Base-by-base conservation (phyloP, 208 protist species). In the Crithidia brevicula region DNA sequence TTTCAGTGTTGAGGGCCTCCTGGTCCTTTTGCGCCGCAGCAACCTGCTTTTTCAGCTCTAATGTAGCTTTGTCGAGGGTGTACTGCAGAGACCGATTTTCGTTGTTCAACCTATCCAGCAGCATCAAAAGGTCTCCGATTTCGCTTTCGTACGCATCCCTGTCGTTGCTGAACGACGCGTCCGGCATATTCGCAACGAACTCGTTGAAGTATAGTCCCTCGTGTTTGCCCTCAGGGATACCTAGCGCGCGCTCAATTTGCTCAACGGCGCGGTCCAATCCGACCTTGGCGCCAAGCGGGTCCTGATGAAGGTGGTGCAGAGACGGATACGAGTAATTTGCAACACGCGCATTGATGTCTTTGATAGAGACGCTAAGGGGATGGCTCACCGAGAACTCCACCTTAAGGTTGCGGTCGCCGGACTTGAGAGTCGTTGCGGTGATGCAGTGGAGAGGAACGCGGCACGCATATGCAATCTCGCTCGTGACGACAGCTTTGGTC, bases 111-210 rank as follows among this genome's bases (percentile, higher is more conserved):
- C 77, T 75, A 56, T 87, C 77, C 22, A 85, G 63, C 8, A 83
- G 56, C 52, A 82, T 74, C 25, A 92, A 58, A 28, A 88, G 43
- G 58, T 89, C 81, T 18, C 77, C 79, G 42, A 92, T 85, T 43
- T 92, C 86, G 27, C 86, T 82, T 62, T 89, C 86, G 40, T 92
- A 92, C 1, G 86, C 82, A 22, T 85, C 81, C 22, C 71, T 82
- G 57, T 87, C 78, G 43, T 65, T 64, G 28, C 59, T 74, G 10
- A 78, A 63, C 23, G 78, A 74, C 18, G 72, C 49, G 1, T 53
- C 36, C 8, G 58, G 60, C 22, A 86, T 64, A 18, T 76, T 70
- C 16, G 81, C 77, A 13, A 92, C 47, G 46, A 92, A 86, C 43
- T 83, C 77, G 25, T 51, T 59, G 49, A 87, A 87, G 3, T 36